A percentile compares a stretch with the other conserved stretches of the same genome.
phyloP scores from a whole-genome alignment of 176 grass and related monocot genomes.

The Typha latifolia region DNA sequence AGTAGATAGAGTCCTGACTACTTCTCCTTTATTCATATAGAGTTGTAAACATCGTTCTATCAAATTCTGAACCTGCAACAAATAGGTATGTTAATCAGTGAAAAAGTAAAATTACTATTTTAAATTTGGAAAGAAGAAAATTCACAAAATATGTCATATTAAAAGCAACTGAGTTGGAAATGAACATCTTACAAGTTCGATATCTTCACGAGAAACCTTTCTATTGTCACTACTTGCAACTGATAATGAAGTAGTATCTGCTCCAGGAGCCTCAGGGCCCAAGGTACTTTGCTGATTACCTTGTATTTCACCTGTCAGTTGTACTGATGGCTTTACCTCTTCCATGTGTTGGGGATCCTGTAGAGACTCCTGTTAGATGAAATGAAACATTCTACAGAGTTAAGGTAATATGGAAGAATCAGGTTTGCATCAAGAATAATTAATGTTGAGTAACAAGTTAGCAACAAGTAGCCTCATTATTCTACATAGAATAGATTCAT shows the following conservation, averaged over 20 bases:
- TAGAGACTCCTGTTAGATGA: slow-evolving; percentile 10
- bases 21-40: slow-evolving; percentile 97
- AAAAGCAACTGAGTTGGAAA: background rate
- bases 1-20: slow-evolving; percentile 74
- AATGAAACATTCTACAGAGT: slow-evolving; percentile 1
- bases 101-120: background rate
- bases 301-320: slow-evolving; percentile 66
- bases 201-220: slow-evolving; percentile 92
- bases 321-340: slow-evolving; percentile 49
- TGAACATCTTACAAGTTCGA: slow-evolving; percentile 68
- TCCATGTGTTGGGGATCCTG: slow-evolving; percentile 73
- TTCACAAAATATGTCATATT: background rate
- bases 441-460: background rate
- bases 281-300: slow-evolving; percentile 47
- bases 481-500: too few relatives aligned
- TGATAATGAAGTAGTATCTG: slow-evolving; percentile 50
- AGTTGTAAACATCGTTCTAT: slow-evolving; percentile 93
- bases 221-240: slow-evolving; percentile 64
- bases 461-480: too few relatives aligned
- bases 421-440: background rate
- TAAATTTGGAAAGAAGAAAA: background rate
- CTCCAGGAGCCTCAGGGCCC: slow-evolving; percentile 47
- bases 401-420: background rate
- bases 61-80: slow-evolving; percentile 93
- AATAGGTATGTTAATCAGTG: background rate